phyloP scores from a whole-genome alignment of 176 grass and related monocot genomes.

The Urochloa ruziziensis region DNA sequence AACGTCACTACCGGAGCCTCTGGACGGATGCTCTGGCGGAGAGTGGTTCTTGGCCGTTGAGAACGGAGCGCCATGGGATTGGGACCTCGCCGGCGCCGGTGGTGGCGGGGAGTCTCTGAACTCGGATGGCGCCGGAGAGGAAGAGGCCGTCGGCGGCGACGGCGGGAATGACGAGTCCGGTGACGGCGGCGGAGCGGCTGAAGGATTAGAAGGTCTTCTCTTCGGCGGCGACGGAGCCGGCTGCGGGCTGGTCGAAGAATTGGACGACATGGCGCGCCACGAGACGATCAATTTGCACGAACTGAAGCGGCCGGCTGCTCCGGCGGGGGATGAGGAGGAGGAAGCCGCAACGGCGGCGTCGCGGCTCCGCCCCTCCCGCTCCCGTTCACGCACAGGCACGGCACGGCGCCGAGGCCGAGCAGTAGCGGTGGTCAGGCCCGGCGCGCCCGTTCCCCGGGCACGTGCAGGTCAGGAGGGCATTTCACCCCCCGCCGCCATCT shows the following conservation, averaged over 20 bases:
- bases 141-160: background rate
- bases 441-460: background rate
- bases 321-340: background rate
- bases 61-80: background rate
- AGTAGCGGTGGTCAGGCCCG: background rate
- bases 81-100: conserved; percentile 23
- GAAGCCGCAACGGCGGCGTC: background rate
- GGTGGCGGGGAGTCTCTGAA: conserved; percentile 22
- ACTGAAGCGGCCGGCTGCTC: background rate
- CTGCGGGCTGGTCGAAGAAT: conserved; percentile 37
- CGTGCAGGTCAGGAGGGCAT: background rate
- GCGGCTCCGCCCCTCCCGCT: background rate
- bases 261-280: conserved; percentile 46
- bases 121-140: conserved; percentile 33
- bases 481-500: background rate
- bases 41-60: conserved; percentile 6
- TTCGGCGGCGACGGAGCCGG: conserved; percentile 11
- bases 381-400: background rate
- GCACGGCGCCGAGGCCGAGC: background rate
- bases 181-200: background rate
- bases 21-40: background rate
- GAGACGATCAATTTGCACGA: background rate
- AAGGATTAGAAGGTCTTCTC: conserved; percentile 16
- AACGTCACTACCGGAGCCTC: background rate
- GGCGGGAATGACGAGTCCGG: background rate